Percentiles rank a stretch among this genome's conserved stretches.
phyloP scores from a whole-genome alignment of 805 yeast species.

The Wickerhamomyces chambardii region DNA sequence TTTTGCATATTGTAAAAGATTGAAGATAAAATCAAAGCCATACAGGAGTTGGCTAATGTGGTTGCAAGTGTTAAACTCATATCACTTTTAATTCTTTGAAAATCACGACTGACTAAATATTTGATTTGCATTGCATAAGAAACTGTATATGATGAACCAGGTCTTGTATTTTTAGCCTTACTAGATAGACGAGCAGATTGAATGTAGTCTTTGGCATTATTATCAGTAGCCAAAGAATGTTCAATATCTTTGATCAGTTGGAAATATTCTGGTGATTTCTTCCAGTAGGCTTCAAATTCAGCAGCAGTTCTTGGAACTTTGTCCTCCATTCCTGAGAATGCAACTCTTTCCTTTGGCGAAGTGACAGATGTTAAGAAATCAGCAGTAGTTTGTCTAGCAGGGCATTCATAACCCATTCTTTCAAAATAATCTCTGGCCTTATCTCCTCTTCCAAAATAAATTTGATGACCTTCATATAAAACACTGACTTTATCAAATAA shows the following conservation, averaged over 20 bases:
- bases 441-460: slow-evolving; percentile 38
- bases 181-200: slow-evolving; percentile 37
- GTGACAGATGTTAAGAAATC: slow-evolving; percentile 50
- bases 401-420: slow-evolving; percentile 48
- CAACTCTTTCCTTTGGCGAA: slow-evolving; percentile 40
- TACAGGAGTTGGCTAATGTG: slow-evolving; percentile 34
- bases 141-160: slow-evolving; percentile 44
- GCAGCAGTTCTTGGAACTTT: slow-evolving; percentile 42
- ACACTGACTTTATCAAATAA: slow-evolving; percentile 44
- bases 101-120: slow-evolving; percentile 34
- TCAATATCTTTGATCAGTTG: slow-evolving; percentile 35
- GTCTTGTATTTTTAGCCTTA: slow-evolving; percentile 38
- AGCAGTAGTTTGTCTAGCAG: slow-evolving; percentile 50
- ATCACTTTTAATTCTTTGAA: slow-evolving; percentile 40
- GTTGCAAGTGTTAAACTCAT: slow-evolving; percentile 32
- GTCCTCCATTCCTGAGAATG: slow-evolving; percentile 31
- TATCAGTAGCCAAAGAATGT: slow-evolving; percentile 3
- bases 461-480: slow-evolving; percentile 48
- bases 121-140: slow-evolving; percentile 43
- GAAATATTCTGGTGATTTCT: slow-evolving; percentile 30
- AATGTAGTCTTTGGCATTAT: slow-evolving; percentile 16
- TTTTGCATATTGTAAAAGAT: slow-evolving; percentile 37
- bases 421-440: slow-evolving; percentile 39
- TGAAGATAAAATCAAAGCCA: slow-evolving; percentile 48
- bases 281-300: slow-evolving; percentile 47